Evolutionary conservation across 2,329 filamentous ascomycete species (phyloP).

Genomic region (Fusarium verrucosum): DNA sequence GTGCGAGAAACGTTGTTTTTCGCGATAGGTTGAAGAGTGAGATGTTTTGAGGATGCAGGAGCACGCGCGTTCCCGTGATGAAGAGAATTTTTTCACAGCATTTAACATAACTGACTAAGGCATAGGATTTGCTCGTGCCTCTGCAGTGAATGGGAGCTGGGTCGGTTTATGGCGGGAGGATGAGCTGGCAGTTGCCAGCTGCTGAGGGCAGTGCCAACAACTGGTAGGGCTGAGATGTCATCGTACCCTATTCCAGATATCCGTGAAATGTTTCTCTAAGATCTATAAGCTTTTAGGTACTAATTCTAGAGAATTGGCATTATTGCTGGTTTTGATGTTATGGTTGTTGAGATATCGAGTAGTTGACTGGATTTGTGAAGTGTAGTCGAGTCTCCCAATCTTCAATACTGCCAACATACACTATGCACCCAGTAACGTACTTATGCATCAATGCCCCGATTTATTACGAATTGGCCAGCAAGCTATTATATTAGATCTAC

Average conservation of each 20-base stretch:
- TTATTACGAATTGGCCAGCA: not conserved
- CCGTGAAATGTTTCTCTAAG: not conserved
- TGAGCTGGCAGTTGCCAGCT: constrained; percentile 13
- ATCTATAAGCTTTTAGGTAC: not conserved
- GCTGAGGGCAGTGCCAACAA: constrained; percentile 20
- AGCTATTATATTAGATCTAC: not conserved
- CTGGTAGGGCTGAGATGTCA: not conserved
- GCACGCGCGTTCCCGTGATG: not conserved
- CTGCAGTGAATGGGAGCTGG: not conserved
- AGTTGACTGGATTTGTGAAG: not conserved
- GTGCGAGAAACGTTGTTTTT: constrained; percentile 9
- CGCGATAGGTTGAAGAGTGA: not conserved
- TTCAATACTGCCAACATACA: no score
- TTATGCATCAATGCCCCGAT: not conserved
- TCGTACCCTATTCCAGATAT: not conserved
- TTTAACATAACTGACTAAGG: constrained; percentile 5
- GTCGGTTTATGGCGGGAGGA: not conserved
- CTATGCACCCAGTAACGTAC: no score
- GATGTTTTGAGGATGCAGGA: not conserved
- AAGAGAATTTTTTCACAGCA: not conserved
- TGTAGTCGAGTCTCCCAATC: not conserved
- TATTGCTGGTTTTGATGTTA: not conserved
- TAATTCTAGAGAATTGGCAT: not conserved
- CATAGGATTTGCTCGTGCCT: not conserved
- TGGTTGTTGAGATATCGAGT: not conserved